Percentiles rank a stretch among this genome's conserved stretches.
Evolutionary conservation across 495 filamentous ascomycete species (phyloP).

Genomic region (Aspergillus incahuasiensis): DNA sequence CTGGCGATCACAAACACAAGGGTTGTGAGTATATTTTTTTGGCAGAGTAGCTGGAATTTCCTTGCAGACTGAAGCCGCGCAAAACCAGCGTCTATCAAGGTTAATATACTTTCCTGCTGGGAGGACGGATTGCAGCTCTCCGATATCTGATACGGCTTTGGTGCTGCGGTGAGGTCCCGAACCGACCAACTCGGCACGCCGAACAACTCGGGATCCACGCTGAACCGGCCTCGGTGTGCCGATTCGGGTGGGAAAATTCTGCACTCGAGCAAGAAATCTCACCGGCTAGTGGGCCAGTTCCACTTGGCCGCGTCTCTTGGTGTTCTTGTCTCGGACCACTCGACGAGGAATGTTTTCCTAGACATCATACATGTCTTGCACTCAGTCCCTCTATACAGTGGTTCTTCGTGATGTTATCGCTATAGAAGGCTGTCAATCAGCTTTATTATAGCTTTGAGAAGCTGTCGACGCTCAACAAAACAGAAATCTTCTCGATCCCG

Average conservation of each 20-base stretch:
- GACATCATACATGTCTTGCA: background rate
- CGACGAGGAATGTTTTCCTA: background rate
- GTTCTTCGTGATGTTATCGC: no score
- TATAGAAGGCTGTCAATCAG: no score
- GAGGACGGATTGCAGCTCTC: background rate
- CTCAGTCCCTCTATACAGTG: background rate
- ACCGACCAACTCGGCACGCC: slow-evolving; percentile 10
- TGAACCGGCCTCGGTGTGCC: slow-evolving; percentile 16
- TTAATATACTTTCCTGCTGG: background rate
- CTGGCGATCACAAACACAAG: background rate
- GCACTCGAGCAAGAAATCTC: slow-evolving; percentile 1
- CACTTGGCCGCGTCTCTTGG: slow-evolving; percentile 5
- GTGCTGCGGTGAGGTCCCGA: background rate
- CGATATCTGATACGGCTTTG: background rate
- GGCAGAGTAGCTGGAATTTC: background rate
- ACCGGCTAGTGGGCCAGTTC: slow-evolving; percentile 11
- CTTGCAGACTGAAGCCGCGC: background rate
- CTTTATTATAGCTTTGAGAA: no score
- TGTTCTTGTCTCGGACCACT: background rate
- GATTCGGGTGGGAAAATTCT: slow-evolving; percentile 15
- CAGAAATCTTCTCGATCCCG: no score
- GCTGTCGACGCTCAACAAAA: no score
- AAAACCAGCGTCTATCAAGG: background rate
- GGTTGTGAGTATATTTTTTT: background rate
- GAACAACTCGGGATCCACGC: slow-evolving; percentile 11